Evolutionary conservation across 208 protist species (phyloP), one percentile per base, ranked within the genome.

Genomic region (Crithidia brevicula): DNA sequence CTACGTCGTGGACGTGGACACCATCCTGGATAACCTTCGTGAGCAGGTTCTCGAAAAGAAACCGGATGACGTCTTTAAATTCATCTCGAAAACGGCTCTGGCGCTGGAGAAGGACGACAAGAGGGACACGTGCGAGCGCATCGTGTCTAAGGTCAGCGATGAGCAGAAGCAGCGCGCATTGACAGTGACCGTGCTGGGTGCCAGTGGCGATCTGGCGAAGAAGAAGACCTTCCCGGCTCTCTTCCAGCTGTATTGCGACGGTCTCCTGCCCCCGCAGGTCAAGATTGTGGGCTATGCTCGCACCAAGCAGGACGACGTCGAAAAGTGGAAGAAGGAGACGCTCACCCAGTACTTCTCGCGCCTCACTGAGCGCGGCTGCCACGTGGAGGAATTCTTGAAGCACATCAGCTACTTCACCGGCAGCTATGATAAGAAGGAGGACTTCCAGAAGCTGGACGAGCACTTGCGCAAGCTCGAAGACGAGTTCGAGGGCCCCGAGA

Each of bases 211-310:
- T 74, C 80, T 98, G 13, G 94, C 94, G 4, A 96, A 95, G 73
- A 95, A 94, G 67, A 98, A 98, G 78, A 95, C 91, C 15, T 98
- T 96, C 62, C 94, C 94, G 23, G 94, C 92, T 3, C 78, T 97
- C n/a, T 97, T 96, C 69, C 74, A 90, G 63, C 74, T 98, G 9
- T 97, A 91, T 72, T 91, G 85, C 68, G 68, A 83, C 33, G 91
- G 91, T 22, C 59, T 95, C 25, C 78, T 97, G 18, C 92, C 89
- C 0, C 68, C 52, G n/a, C 38, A 83, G 30, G 67, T 88, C 22
- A 88, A 84, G 58, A 94, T 98, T 30, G 61, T 97, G 31, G 94
- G 94, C 27, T 98, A 98, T 73, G 94, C 94, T 8, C 86, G 94
- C 56, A 86, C 79, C 22, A 87, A 86, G 45, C 82, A 96, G 57